These are phyloP conservation scores for Hordeum pubiflorum DNA, from an alignment of 202 grass and related monocot species.

Conservation along the genomic window DNA sequence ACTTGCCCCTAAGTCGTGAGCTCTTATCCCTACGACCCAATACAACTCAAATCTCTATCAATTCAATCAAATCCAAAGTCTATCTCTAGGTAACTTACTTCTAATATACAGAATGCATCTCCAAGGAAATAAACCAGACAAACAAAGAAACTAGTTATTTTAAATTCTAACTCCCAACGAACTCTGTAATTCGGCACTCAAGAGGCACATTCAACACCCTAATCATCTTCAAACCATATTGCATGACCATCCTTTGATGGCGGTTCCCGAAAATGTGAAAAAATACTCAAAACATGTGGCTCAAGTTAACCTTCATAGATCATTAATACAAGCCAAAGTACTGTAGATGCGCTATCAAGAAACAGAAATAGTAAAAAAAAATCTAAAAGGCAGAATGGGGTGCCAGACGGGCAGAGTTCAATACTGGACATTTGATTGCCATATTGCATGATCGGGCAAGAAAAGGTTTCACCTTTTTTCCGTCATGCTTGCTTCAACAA, in stretches of 20 bases:
- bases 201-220: not conserved
- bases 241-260: not conserved
- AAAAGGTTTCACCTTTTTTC: not conserved
- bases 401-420: not conserved
- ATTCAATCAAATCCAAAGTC: not conserved
- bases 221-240: not conserved
- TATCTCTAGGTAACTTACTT: not conserved
- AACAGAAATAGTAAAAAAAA: not conserved
- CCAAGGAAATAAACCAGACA: not conserved
- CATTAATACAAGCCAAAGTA: too few species aligned
- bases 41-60: not conserved
- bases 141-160: not conserved
- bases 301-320: not conserved
- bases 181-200: not conserved
- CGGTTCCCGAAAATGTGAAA: not conserved
- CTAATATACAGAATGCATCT: not conserved
- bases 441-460: not conserved
- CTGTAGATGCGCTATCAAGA: not conserved
- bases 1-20: not conserved
- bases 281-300: not conserved
- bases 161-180: not conserved
- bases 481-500: not conserved
- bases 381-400: not conserved
- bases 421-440: not conserved
- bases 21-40: not conserved